A percentile compares a stretch with the other conserved stretches of the same genome.
Conservation (phyloP, 495 filamentous ascomycete genomes). For the Neurospora pannonica region DNA sequence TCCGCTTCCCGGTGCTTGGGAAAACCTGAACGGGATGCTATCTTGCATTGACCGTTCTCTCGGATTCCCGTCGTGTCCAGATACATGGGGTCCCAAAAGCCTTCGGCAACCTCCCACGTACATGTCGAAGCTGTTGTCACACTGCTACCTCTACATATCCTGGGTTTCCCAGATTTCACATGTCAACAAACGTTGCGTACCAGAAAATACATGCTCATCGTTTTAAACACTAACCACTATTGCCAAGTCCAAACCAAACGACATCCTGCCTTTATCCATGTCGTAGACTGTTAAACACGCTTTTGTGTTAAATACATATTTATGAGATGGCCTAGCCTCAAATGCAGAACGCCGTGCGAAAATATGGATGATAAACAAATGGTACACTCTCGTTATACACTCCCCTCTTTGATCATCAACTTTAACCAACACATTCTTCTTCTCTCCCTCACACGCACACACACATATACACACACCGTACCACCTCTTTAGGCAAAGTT, state of each 20-base stretch:
- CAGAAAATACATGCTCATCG: background rate
- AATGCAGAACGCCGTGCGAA: constrained; percentile 6
- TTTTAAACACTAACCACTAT: background rate
- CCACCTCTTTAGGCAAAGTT: constrained; percentile 59
- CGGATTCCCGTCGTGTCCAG: background rate
- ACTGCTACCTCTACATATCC: background rate
- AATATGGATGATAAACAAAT: background rate
- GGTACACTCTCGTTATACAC: background rate
- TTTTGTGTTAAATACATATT: constrained; percentile 8
- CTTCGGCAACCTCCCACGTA: background rate
- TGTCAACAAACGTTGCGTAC: background rate
- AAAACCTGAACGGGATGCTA: background rate
- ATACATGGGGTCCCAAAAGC: background rate
- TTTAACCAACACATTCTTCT: background rate
- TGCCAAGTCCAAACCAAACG: background rate
- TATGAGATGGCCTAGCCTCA: constrained; percentile 7
- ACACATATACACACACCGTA: background rate
- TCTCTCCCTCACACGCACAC: background rate
- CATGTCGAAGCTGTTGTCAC: background rate
- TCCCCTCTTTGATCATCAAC: background rate
- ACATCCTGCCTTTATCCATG: background rate
- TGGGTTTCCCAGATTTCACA: background rate
- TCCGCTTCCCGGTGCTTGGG: background rate
- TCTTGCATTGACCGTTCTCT: background rate
- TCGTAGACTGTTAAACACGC: background rate